Percentiles rank a stretch among this genome's conserved stretches.
Evolutionary conservation across 108 stramenopile genomes (phyloP).

Genomic region (Schizochytrium sp.): DNA sequence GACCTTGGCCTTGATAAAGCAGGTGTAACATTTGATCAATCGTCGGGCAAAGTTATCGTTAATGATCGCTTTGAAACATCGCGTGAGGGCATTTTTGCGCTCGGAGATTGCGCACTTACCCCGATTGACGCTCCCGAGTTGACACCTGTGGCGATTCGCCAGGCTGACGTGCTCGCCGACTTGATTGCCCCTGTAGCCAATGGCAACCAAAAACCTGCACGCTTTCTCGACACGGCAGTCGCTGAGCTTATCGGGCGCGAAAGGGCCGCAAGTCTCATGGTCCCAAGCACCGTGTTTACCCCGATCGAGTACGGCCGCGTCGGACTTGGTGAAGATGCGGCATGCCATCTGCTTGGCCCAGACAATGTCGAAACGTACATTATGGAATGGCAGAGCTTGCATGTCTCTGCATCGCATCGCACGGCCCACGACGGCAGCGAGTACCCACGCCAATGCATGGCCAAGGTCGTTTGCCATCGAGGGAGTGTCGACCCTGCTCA

Average conservation of each 20-base stretch:
- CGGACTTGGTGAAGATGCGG: slow-evolving; percentile 45
- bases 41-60: slow-evolving; percentile 25
- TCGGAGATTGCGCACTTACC: slow-evolving; percentile 33
- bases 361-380: slow-evolving; percentile 10
- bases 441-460: background rate
- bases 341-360: background rate
- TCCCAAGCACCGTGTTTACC: slow-evolving; percentile 50
- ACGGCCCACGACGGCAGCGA: background rate
- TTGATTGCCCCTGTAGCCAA: slow-evolving; percentile 22
- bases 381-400: slow-evolving; percentile 11
- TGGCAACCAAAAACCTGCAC: background rate
- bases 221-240: slow-evolving; percentile 30
- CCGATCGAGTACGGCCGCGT: slow-evolving; percentile 47
- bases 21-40: background rate
- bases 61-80: slow-evolving; percentile 33
- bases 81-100: slow-evolving; percentile 36
- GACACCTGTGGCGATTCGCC: slow-evolving; percentile 46
- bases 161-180: slow-evolving; percentile 37
- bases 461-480: background rate
- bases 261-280: slow-evolving; percentile 24
- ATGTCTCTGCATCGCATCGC: background rate
- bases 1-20: slow-evolving; percentile 25
- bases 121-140: slow-evolving; percentile 34
- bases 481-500: background rate
- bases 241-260: background rate